Base-by-base conservation (phyloP, 23 red algal genomes). In the Gracilaria gracilis region DNA sequence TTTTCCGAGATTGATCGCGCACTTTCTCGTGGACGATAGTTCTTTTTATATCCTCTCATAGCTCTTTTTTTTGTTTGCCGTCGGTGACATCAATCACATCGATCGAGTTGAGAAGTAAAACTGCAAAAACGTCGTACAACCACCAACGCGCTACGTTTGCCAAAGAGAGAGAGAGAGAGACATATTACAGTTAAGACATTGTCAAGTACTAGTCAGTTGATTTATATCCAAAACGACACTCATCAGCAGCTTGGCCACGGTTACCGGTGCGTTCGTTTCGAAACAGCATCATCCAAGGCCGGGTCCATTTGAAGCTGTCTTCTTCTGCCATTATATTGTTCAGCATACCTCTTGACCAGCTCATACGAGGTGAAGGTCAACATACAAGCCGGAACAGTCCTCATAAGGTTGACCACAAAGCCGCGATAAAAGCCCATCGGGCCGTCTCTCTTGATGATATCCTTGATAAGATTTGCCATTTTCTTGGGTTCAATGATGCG, bases 311-410 rank as follows among this genome's bases (percentile, higher is more conserved):
- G 61, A 40, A 75, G 69, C 36, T 46, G 69, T 67, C 83, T 86
- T 69, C 83, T 49, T 38, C 50, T 86, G 31, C 38, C 47, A 28
- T 64, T 67, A 46, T 86, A 38, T 49, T 86, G 69, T 61, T 89
- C 62, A 3, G 86, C 86, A 75, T 76, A 95, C 17, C 94, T 88
- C 64, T 92, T 93, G 11, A 86, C 91, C 25, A 91, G 59, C 79
- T 99, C 97, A 84, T 99, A 99, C 14, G 91, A 82, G 1, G 83
- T 92, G 82, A 99, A 99, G 6, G 97, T 96, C n/a, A 99, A 75
- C 47, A 96, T 87, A 36, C 88, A 93, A 51, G 93, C 91, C 12
- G 97, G 97, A 24, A 99, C 83, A 79, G 97, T 96, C 57, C 94
- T 70, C 59, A 95, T 82, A 36, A 99, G 89, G 64, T 95, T 99